Percentiles rank a stretch among this genome's conserved stretches.
phyloP scores from a whole-genome alignment of 2,329 filamentous ascomycete species.

The Bipolaris bicolor region DNA sequence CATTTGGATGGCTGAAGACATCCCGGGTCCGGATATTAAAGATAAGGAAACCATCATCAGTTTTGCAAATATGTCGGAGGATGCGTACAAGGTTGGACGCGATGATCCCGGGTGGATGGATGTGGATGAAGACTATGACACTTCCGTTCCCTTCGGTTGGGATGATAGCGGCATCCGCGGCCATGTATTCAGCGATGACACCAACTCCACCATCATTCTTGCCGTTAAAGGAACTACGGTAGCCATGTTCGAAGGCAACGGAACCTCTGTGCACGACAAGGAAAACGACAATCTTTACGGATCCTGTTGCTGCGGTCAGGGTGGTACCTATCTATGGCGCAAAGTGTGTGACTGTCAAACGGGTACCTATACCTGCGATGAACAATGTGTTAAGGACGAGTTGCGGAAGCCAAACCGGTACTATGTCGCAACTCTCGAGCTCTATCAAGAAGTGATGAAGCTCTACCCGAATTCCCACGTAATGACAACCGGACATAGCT shows the following conservation, averaged over 20 bases:
- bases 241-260: conserved; percentile 46
- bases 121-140: conserved; percentile 40
- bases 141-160: conserved; percentile 45
- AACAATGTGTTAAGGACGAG: conserved; percentile 43
- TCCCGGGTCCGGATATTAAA: conserved; percentile 39
- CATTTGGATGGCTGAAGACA: conserved; percentile 38
- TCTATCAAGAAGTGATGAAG: conserved; percentile 42
- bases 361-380: conserved; percentile 43
- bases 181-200: conserved; percentile 45
- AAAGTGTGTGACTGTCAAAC: conserved; percentile 46
- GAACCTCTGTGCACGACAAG: conserved; percentile 45
- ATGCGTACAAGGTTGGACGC: conserved; percentile 43
- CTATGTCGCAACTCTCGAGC: conserved; percentile 41
- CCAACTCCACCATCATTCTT: conserved; percentile 43
- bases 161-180: conserved; percentile 46
- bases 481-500: conserved; percentile 44
- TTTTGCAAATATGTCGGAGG: conserved; percentile 47
- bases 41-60: conserved; percentile 45
- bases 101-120: conserved; percentile 46
- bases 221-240: conserved; percentile 46
- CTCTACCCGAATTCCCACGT: conserved; percentile 44
- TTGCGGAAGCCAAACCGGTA: conserved; percentile 42
- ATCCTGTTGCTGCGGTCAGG: conserved; percentile 46
- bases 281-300: conserved; percentile 48
- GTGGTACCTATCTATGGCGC: conserved; percentile 45